Base-by-base conservation (phyloP, 2,329 filamentous ascomycete genomes). In the Fusarium sp. region DNA sequence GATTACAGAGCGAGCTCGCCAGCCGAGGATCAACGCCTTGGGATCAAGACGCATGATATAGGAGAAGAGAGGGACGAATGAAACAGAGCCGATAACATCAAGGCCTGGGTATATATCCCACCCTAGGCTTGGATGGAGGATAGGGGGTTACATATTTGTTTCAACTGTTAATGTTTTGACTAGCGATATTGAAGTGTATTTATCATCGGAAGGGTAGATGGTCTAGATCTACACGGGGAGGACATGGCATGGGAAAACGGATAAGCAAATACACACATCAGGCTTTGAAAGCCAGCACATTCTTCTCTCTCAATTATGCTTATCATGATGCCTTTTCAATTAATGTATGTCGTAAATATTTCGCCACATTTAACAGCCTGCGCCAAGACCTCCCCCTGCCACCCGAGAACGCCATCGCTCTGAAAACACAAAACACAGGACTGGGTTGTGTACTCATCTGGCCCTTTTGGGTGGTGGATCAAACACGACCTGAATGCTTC, bases 401-500 rank as follows among this genome's bases (percentile, higher is more conserved):
- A 2, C 10, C 19, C 17, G 14, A 23, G 25, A 63, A 65, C 61
- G 29, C 57, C 53, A 19, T 48, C 27, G 31, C 29, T 63, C 9
- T 8, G 3, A 19, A 36, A 29, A 35, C 27, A 10, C 19, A 21
- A 44, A 13, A 44, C n/a, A 27, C 3, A 31, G 27, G 8, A 19
- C 14, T 9, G 1, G 11, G 7, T 14, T 3, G 14, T 32, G 4
- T 14, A 8, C n/a, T 49, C 43, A 59, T 36, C 45, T 57, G 4
- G 54, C 52, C 27, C 53, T 70, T 41, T 57, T 71, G 0, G 78
- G 77, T 13, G 77, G 77, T 19, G 74, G 75, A 29, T 75, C 72
- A 62, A 81, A 81, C 3, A 71, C 71, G 9, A 72, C 75, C 66
- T 75, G 73, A 15, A 80, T 74, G 50, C 67, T 73, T 17, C 68